phyloP scores from a whole-genome alignment of 2,329 filamentous ascomycete species.

The Colletotrichum shisoi region DNA sequence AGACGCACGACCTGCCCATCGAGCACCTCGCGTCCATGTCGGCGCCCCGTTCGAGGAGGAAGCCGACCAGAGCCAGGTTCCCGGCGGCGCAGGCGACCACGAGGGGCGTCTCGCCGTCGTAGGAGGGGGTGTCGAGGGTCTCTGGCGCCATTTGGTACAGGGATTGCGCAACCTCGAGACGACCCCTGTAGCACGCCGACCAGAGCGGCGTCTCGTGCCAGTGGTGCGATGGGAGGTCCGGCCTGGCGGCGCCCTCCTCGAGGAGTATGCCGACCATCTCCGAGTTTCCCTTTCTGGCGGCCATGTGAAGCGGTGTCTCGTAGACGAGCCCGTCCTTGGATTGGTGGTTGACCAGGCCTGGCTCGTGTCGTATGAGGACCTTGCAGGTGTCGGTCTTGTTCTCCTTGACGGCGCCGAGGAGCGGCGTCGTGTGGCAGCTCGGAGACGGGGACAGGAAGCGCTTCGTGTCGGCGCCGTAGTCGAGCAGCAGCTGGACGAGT shows the following conservation, averaged over 20 bases:
- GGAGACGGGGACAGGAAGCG: constrained; percentile 17
- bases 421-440: constrained; percentile 25
- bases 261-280: constrained; percentile 40
- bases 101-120: constrained; percentile 39
- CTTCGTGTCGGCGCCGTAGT: constrained; percentile 40
- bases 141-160: constrained; percentile 40
- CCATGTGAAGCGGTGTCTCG: constrained; percentile 40
- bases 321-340: constrained; percentile 29
- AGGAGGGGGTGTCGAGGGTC: constrained; percentile 37
- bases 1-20: constrained; percentile 35
- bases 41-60: constrained; percentile 42
- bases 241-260: constrained; percentile 40
- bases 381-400: constrained; percentile 38
- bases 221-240: constrained; percentile 27
- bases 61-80: constrained; percentile 29
- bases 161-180: constrained; percentile 38
- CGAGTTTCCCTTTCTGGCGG: constrained; percentile 31
- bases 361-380: constrained; percentile 40
- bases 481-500: constrained; percentile 39
- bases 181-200: constrained; percentile 35
- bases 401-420: constrained; percentile 39
- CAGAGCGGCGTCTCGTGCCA: constrained; percentile 40
- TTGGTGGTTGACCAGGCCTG: constrained; percentile 40
- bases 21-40: constrained; percentile 25
- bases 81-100: constrained; percentile 37